Conservation (phyloP, 176 grass and related monocot species). For the Bothriochloa decipiens region DNA sequence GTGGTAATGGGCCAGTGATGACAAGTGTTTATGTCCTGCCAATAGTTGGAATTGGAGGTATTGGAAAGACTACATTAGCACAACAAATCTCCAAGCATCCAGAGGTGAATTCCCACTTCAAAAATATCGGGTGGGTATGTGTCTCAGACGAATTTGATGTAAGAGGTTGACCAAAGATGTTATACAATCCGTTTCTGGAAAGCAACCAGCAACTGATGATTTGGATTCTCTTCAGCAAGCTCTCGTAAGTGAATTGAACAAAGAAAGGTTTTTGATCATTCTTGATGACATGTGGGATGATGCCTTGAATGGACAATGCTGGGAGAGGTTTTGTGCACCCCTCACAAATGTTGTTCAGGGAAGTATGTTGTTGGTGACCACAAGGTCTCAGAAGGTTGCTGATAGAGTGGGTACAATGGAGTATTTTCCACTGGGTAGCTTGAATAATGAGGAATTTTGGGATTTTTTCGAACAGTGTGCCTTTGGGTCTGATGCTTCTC, state of each 20-base stretch:
- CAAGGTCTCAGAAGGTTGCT: slow-evolving; percentile 25
- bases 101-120: slow-evolving; percentile 22
- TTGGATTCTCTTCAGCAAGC: slow-evolving; percentile 35
- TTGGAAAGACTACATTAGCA: slow-evolving; percentile 51
- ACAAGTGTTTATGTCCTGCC: slow-evolving; percentile 24
- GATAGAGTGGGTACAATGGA: not conserved
- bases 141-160: slow-evolving; percentile 47
- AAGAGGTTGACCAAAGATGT: not conserved
- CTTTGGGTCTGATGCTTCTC: not conserved
- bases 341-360: slow-evolving; percentile 6
- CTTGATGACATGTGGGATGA: slow-evolving; percentile 45
- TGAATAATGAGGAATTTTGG: slow-evolving; percentile 24
- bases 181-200: not conserved
- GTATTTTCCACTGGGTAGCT: not conserved
- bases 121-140: slow-evolving; percentile 40
- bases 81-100: slow-evolving; percentile 41
- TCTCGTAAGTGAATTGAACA: not conserved
- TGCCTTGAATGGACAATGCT: slow-evolving; percentile 7
- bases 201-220: not conserved
- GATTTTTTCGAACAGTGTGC: slow-evolving; percentile 27
- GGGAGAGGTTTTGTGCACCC: slow-evolving; percentile 30
- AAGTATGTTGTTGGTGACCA: slow-evolving; percentile 47
- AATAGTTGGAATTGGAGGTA: slow-evolving; percentile 42
- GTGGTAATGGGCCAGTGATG: not conserved
- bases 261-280: slow-evolving; percentile 37